phyloP scores from a whole-genome alignment of 768 basidiomycete species.

The Boletus huronensis region DNA sequence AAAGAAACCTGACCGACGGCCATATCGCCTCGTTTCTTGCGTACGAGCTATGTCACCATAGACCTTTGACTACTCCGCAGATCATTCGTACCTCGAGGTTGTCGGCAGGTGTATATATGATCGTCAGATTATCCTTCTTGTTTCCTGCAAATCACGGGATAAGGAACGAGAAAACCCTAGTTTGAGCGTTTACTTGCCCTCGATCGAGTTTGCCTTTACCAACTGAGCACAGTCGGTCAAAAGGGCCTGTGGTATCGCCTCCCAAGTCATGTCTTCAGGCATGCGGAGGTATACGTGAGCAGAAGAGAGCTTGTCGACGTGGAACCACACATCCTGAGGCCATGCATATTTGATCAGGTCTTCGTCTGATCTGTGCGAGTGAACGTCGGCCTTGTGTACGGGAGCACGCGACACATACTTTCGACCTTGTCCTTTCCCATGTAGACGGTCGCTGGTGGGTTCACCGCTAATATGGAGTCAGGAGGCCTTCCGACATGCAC shows the following conservation, averaged over 20 bases:
- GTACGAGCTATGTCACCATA: not conserved
- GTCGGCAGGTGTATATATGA: slow-evolving; percentile 91
- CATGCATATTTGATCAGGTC: slow-evolving; percentile 91
- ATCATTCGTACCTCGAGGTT: slow-evolving; percentile 75
- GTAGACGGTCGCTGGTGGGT: slow-evolving; percentile 73
- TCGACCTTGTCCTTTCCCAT: slow-evolving; percentile 98
- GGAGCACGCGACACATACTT: slow-evolving; percentile 49
- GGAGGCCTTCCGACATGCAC: not conserved
- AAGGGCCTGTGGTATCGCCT: slow-evolving; percentile 75
- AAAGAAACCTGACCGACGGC: slow-evolving; percentile 95
- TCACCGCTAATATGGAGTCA: slow-evolving; percentile 38
- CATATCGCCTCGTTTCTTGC: slow-evolving; percentile 96
- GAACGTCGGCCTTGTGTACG: slow-evolving; percentile 6
- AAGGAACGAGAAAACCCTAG: not conserved
- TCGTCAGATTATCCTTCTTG: slow-evolving; percentile 89
- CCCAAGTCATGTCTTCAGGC: slow-evolving; percentile 80
- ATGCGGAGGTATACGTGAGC: slow-evolving; percentile 97
- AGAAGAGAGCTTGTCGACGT: slow-evolving; percentile 96
- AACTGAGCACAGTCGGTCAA: slow-evolving; percentile 88
- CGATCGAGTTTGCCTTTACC: slow-evolving; percentile 97
- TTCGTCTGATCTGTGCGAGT: slow-evolving; percentile 63
- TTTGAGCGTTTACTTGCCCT: slow-evolving; percentile 45
- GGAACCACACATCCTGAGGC: slow-evolving; percentile 91
- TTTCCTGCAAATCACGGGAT: slow-evolving; percentile 57
- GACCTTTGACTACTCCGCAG: not conserved